Evolutionary conservation across 768 basidiomycete species (phyloP).

Genomic region (Erythrobasidium yunnanense): DNA sequence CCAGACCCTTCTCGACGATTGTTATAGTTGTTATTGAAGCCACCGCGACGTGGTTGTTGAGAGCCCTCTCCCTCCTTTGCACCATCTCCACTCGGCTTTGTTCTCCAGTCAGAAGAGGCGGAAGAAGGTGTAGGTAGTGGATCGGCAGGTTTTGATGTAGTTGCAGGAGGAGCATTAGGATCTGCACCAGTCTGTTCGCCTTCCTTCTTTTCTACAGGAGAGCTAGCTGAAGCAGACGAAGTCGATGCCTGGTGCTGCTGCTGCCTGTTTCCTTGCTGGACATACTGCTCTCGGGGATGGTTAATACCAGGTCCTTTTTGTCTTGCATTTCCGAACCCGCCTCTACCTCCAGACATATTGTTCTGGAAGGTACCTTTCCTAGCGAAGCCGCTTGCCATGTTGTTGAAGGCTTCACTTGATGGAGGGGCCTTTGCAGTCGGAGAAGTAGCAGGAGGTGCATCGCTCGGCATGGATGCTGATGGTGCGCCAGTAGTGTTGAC

Average conservation of each 20-base stretch:
- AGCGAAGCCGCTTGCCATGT: background rate
- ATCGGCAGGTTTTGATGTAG: background rate
- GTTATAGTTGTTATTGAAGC: background rate
- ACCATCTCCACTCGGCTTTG: background rate
- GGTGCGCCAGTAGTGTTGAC: too few species aligned
- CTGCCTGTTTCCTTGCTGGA: background rate
- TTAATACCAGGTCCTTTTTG: too few species aligned
- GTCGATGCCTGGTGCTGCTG: background rate
- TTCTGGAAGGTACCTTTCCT: too few species aligned
- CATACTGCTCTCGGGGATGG: background rate
- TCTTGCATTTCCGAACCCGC: too few species aligned
- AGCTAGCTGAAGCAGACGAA: background rate
- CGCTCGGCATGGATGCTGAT: too few species aligned
- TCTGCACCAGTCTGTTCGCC: background rate
- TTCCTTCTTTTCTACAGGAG: background rate
- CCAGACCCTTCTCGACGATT: slow-evolving; percentile 29
- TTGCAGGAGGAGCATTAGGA: background rate
- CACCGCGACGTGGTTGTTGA: background rate
- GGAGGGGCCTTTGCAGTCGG: background rate
- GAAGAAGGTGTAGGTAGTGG: background rate
- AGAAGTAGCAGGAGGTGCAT: background rate
- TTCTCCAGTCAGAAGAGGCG: background rate
- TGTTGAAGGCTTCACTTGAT: background rate
- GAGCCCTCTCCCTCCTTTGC: background rate
- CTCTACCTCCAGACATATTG: too few species aligned